A percentile compares a stretch with the other conserved stretches of the same genome.
Conservation (phyloP, 2,329 filamentous ascomycete genomes). For the Pseudocercospora musae region DNA sequence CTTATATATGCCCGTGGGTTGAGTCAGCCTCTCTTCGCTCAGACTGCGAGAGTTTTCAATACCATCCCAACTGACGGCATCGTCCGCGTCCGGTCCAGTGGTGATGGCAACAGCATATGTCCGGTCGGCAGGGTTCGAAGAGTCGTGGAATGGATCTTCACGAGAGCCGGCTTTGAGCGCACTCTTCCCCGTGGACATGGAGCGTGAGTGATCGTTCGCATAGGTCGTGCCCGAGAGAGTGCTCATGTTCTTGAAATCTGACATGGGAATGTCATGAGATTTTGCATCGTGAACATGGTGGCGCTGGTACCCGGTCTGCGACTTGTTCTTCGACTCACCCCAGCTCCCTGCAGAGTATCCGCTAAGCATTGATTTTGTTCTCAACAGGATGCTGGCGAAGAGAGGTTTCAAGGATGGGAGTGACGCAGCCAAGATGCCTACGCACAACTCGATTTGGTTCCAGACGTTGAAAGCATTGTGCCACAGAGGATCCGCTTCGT, state of each 20-base stretch:
- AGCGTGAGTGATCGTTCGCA: neutral
- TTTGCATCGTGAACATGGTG: constrained; percentile 2
- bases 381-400: constrained; percentile 17
- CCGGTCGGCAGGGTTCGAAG: constrained; percentile 2
- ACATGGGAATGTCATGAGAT: constrained; percentile 2
- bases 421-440: constrained; percentile 45
- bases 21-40: constrained; percentile 17
- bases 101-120: constrained; percentile 14
- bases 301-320: constrained; percentile 4
- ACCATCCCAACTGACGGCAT: constrained; percentile 15
- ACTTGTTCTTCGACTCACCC: constrained; percentile 4
- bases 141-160: constrained; percentile 2
- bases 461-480: constrained; percentile 44
- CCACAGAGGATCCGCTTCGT: constrained; percentile 37
- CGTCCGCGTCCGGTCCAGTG: constrained; percentile 8
- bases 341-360: neutral
- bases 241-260: constrained; percentile 9
- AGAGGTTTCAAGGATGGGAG: constrained; percentile 40
- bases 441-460: constrained; percentile 45
- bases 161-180: neutral
- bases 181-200: neutral
- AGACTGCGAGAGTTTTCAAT: constrained; percentile 9
- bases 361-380: constrained; percentile 14
- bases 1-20: neutral
- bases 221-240: neutral